Conservation (phyloP, 345 rosid species). For the Citrus cavaleriei region DNA sequence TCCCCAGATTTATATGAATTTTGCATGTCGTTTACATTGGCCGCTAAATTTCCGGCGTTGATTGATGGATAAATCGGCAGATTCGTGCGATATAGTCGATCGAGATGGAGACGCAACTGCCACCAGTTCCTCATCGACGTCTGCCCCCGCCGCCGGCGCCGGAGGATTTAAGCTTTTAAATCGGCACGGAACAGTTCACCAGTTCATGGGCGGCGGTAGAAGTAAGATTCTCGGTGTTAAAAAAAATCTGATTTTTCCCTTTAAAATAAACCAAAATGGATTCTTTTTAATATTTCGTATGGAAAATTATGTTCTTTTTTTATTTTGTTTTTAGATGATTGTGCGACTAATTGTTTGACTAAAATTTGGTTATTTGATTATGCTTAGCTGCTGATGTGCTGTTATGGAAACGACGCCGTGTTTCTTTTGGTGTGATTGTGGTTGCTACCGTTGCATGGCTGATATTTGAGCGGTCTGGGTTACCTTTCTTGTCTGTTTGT, state of each 20-base stretch:
- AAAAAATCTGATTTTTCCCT: not conserved
- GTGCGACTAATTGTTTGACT: not conserved
- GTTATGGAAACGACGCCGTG: conserved; percentile 64
- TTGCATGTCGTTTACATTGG: not conserved
- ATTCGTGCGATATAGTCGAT: conserved; percentile 6
- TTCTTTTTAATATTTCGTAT: not conserved
- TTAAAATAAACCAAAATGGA: not conserved
- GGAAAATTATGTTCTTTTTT: not conserved
- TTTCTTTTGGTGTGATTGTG: conserved; percentile 59
- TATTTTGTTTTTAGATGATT: not conserved
- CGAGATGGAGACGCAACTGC: conserved; percentile 25
- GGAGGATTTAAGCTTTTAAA: conserved; percentile 30
- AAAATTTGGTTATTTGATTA: too few relatives aligned
- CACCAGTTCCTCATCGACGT: not conserved
- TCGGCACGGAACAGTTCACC: conserved; percentile 36
- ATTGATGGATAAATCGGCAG: not conserved
- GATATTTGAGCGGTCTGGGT: conserved; percentile 67
- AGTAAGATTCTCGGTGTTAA: conserved; percentile 12
- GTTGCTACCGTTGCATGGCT: conserved; percentile 89
- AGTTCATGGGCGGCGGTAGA: conserved; percentile 52
- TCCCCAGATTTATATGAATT: not conserved
- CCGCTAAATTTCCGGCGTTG: not conserved
- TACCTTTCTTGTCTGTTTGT: conserved; percentile 75
- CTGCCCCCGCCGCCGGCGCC: not conserved
- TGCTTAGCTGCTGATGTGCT: conserved; percentile 69